Evolutionary conservation across 1,284 basidiomycete genomes (phyloP).

Genomic region (Rhodofomes roseus): DNA sequence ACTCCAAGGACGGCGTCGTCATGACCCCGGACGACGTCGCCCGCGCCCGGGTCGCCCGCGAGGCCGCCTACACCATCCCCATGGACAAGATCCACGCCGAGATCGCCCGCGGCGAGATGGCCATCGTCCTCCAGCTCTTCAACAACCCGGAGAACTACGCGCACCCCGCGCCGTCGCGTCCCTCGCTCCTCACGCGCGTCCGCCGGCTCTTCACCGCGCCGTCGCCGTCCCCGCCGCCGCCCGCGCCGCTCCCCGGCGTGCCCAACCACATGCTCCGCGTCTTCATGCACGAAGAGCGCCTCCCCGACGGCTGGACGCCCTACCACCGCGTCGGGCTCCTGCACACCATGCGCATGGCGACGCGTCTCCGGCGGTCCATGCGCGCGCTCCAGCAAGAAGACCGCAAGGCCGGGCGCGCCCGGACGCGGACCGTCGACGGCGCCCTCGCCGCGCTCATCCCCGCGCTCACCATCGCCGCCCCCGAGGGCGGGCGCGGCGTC

Average conservation of each 20-base stretch:
- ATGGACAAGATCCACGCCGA: constrained; percentile 27
- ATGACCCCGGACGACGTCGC: constrained; percentile 28
- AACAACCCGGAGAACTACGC: constrained; percentile 13
- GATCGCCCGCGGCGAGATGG: constrained; percentile 32
- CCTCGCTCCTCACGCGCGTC: constrained; percentile 1
- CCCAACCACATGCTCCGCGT: constrained; percentile 40
- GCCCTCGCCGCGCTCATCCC: not conserved
- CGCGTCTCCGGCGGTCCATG: constrained; percentile 19
- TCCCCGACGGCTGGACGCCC: constrained; percentile 53
- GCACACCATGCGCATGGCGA: constrained; percentile 30
- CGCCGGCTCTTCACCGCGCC: constrained; percentile 1
- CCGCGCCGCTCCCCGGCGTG: constrained; percentile 30
- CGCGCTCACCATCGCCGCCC: not conserved
- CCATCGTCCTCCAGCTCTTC: constrained; percentile 27
- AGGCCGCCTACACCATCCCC: constrained; percentile 13
- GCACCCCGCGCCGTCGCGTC: constrained; percentile 3
- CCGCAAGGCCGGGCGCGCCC: not conserved
- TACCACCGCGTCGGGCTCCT: constrained; percentile 41
- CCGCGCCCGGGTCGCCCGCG: constrained; percentile 22
- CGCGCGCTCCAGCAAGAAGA: constrained; percentile 18
- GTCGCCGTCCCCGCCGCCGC: not conserved
- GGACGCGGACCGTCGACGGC: not conserved
- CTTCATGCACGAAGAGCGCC: constrained; percentile 49
- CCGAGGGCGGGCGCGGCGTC: not conserved
- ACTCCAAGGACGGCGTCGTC: constrained; percentile 13